Base-by-base conservation (phyloP, 1,284 basidiomycete species). In the Moesziomyces aphidis region DNA sequence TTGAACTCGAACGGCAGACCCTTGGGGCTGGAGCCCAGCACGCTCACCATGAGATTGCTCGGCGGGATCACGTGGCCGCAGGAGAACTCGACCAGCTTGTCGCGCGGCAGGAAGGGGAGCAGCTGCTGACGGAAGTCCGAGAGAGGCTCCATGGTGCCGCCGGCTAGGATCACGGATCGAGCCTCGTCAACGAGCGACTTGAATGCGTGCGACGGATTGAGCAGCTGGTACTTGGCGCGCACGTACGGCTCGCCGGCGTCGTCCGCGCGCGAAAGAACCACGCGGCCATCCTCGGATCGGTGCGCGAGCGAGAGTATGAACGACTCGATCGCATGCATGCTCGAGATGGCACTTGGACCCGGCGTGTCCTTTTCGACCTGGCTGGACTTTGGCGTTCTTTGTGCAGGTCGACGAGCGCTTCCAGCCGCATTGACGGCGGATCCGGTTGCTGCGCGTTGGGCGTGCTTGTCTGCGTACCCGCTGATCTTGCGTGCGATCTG, bases 71-170 rank as follows among this genome's bases (percentile, higher is more conserved):
- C 93, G 85, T 99, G 96, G 0, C 92, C 91, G 84, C 96, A 99
- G 0, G 94, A 93, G 80, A 97, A 94, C 17, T 89, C 91, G 2
- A 89, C 86, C 22, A 97, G 86, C 31, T 89, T 88, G 13, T 91
- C 89, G 0, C 85, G 55, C 0, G 90, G 86, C 2, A 97, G 80
- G 57, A 88, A 86, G 0, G 91, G 88, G 78, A 99, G 94, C 4
- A 99, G 87, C 79, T 98, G 95, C 57, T 88, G 88, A 28, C 90
- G 87, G 24, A 98, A 90, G 84, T 97, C 95, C n/a, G 92, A 90
- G 50, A 97, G 91, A 9, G 96, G 96, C 44, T 94, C 94, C 96
- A 99, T 98, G 0, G 96, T 99, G 2, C 96, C 96, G 10, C 96
- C 96, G 0, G 95, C 95, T 17, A 99, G 87, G 24, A 99, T 87